A percentile compares a stretch with the other conserved stretches of the same genome.
Conservation (phyloP, 768 basidiomycete genomes). For the Tulasnella sp. region DNA sequence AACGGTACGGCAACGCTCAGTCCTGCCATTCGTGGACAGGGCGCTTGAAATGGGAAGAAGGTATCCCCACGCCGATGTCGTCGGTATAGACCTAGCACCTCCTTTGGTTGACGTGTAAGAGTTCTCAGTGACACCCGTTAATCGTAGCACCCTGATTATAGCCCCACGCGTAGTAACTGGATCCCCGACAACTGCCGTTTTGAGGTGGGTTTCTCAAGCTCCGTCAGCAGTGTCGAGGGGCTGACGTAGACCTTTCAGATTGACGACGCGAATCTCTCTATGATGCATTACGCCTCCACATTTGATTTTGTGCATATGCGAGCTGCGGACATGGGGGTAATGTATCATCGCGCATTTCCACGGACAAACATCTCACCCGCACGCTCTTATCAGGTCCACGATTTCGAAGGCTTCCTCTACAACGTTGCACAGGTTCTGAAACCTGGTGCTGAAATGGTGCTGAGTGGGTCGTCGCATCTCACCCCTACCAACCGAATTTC, state of each 20-base stretch:
- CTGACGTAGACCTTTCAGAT: background rate
- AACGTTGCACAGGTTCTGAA: constrained; percentile 2
- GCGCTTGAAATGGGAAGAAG: constrained; percentile 6
- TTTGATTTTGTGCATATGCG: constrained; percentile 13
- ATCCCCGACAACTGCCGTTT: constrained; percentile 11
- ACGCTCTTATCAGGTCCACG: background rate
- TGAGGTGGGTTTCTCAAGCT: background rate
- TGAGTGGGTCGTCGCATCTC: no score
- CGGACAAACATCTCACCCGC: background rate
- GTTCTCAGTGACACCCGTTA: background rate
- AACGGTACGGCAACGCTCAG: background rate
- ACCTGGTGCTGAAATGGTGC: constrained; percentile 5
- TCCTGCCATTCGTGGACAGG: background rate
- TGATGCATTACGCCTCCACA: background rate
- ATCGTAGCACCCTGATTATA: background rate
- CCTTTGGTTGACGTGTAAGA: constrained; percentile 4
- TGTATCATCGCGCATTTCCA: background rate
- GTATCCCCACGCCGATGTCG: constrained; percentile 12
- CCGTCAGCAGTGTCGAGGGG: background rate
- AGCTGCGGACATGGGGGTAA: constrained; percentile 1
- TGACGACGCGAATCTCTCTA: constrained; percentile 13
- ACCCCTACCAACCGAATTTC: no score
- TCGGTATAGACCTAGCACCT: constrained; percentile 11
- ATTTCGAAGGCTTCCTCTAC: constrained; percentile 10
- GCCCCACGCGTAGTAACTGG: background rate